Evolutionary conservation across 495 filamentous ascomycete species (phyloP).

Genomic region (Penicillium subrubescens): DNA sequence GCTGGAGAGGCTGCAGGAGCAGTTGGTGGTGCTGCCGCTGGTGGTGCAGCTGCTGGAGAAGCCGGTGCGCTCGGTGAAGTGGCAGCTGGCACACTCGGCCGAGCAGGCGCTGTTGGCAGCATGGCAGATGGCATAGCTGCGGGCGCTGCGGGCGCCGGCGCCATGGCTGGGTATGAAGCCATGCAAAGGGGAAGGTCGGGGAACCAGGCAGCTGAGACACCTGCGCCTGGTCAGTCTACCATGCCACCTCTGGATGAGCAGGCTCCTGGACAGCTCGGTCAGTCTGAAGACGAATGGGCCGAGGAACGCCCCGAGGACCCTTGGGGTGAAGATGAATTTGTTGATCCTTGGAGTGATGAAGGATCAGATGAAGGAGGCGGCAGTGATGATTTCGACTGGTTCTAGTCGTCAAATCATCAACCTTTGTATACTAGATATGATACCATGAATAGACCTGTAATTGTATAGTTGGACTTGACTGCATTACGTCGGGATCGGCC

Average conservation of each 20-base stretch:
- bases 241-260: constrained; percentile 13
- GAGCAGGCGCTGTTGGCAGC: constrained; percentile 34
- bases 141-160: constrained; percentile 54
- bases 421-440: constrained; percentile 21
- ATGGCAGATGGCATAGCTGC: constrained; percentile 45
- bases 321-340: constrained; percentile 27
- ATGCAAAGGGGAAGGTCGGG: constrained; percentile 54
- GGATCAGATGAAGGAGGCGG: constrained; percentile 34
- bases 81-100: constrained; percentile 35
- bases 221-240: background rate
- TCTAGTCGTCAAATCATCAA: constrained; percentile 13
- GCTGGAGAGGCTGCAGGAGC: constrained; percentile 48
- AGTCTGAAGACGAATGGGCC: constrained; percentile 33
- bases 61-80: constrained; percentile 42
- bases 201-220: constrained; percentile 18
- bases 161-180: constrained; percentile 65
- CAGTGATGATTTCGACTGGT: constrained; percentile 43
- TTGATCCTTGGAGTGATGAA: constrained; percentile 44
- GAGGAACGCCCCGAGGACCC: constrained; percentile 35
- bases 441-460: constrained; percentile 11
- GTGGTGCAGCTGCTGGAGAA: constrained; percentile 44
- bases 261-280: constrained; percentile 26
- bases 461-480: background rate
- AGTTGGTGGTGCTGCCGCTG: constrained; percentile 38
- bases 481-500: constrained; percentile 15